A percentile compares a stretch with the other conserved stretches of the same genome.
Conservation (phyloP, 306 rosid genomes). For the Oemleria cerasiformis region DNA sequence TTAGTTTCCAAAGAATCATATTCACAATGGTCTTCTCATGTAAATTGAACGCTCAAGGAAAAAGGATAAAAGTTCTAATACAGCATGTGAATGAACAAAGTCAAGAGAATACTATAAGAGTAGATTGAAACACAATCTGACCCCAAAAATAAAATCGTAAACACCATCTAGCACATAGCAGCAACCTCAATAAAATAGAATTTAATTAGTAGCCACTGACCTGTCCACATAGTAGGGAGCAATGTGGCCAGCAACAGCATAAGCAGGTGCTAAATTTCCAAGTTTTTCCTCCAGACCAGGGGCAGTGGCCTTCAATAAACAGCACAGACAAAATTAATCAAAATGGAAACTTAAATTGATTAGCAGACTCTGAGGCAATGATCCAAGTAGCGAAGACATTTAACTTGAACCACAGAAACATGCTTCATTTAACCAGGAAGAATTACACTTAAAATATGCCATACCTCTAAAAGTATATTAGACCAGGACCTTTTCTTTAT, state of each 20-base stretch:
- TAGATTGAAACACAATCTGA: neutral
- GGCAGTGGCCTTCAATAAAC: slow-evolving; percentile 69
- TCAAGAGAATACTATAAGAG: neutral
- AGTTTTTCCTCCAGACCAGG: slow-evolving; percentile 81
- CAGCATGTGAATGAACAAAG: neutral
- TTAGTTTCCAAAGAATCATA: neutral
- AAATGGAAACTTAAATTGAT: slow-evolving; percentile 10
- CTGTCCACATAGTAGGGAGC: slow-evolving; percentile 77
- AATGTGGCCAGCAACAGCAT: slow-evolving; percentile 75
- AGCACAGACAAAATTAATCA: slow-evolving; percentile 5
- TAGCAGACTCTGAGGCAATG: neutral
- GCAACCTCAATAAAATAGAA: neutral
- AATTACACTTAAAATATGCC: slow-evolving; percentile 1
- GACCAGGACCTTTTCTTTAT: slow-evolving; percentile 70
- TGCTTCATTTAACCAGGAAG: neutral
- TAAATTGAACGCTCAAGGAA: neutral
- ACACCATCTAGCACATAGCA: neutral
- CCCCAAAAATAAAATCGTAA: neutral
- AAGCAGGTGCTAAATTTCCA: slow-evolving; percentile 80
- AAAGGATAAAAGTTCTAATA: neutral
- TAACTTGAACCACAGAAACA: slow-evolving; percentile 5
- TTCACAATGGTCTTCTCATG: neutral
- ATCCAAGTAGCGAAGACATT: neutral
- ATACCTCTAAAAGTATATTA: slow-evolving; percentile 66
- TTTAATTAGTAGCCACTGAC: slow-evolving; percentile 32